phyloP scores from a whole-genome alignment of 78 protist genomes.

The Abeoforma whisleri region DNA sequence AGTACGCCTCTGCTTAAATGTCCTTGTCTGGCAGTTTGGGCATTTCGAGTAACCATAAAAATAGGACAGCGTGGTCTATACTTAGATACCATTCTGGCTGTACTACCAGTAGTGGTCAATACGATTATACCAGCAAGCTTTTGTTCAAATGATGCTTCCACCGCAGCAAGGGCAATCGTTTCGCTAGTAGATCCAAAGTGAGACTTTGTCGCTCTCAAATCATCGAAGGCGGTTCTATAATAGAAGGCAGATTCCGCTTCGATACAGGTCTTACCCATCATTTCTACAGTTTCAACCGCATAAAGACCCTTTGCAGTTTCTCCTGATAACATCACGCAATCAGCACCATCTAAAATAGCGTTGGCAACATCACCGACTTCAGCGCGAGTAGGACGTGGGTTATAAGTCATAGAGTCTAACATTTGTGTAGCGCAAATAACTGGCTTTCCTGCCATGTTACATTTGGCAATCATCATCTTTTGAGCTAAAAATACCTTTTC shows the following conservation, averaged over 20 bases:
- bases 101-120: conserved; percentile 29
- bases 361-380: conserved; percentile 71
- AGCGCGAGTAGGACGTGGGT: conserved; percentile 88
- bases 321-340: conserved; percentile 75
- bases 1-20: conserved; percentile 23
- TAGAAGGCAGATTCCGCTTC: conserved; percentile 34
- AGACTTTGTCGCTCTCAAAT: background rate
- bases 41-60: conserved; percentile 29
- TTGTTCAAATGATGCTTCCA: conserved; percentile 37
- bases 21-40: background rate
- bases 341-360: conserved; percentile 77
- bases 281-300: conserved; percentile 48
- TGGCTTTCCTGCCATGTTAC: conserved; percentile 59
- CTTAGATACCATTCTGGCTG: conserved; percentile 27
- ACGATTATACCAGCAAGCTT: conserved; percentile 24
- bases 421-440: conserved; percentile 63
- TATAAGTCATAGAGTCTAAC: conserved; percentile 67
- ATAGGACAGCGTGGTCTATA: conserved; percentile 41
- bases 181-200: background rate
- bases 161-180: conserved; percentile 39
- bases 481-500: conserved; percentile 69
- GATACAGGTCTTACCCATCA: conserved; percentile 26
- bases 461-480: conserved; percentile 70
- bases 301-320: conserved; percentile 70
- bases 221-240: conserved; percentile 11